These are phyloP conservation scores for Ottelia alismoides DNA, from an alignment of 106 monocot species.

Conservation along the genomic window DNA sequence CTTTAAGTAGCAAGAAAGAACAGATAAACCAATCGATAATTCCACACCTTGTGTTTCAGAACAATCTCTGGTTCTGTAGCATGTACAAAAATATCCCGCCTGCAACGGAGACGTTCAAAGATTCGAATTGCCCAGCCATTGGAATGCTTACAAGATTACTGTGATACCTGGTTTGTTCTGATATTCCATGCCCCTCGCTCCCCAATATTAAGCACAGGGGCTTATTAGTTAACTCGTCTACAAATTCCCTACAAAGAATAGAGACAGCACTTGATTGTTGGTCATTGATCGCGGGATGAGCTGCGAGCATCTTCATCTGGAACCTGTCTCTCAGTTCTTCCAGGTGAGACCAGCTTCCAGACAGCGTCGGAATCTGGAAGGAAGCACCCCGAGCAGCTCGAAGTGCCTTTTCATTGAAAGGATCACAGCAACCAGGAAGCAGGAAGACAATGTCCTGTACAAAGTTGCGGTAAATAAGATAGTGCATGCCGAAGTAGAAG, in stretches of 20 bases:
- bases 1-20: no score
- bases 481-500: no score
- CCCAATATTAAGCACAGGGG: constrained; percentile 68
- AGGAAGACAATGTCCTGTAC: constrained; percentile 71
- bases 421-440: constrained; percentile 76
- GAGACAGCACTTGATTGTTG: constrained; percentile 12
- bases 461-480: no score
- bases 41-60: no score
- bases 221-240: constrained; percentile 18
- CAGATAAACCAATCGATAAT: no score
- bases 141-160: constrained; percentile 68
- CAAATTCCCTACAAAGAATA: no score
- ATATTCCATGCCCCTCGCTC: constrained; percentile 65
- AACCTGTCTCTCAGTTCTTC: constrained; percentile 23
- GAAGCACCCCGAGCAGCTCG: no score
- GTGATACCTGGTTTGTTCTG: constrained; percentile 23
- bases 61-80: no score
- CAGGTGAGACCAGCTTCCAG: constrained; percentile 48
- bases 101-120: constrained; percentile 85
- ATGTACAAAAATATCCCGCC: constrained; percentile 61
- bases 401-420: no score
- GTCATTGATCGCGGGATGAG: constrained; percentile 34
- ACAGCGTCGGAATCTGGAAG: no score
- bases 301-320: constrained; percentile 52
- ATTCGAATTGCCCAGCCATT: constrained; percentile 67